Percentiles rank a stretch among this genome's conserved stretches.
Conservation (phyloP, 371 early-diverging fungal species). For the Syncephalastrum racemosum region DNA sequence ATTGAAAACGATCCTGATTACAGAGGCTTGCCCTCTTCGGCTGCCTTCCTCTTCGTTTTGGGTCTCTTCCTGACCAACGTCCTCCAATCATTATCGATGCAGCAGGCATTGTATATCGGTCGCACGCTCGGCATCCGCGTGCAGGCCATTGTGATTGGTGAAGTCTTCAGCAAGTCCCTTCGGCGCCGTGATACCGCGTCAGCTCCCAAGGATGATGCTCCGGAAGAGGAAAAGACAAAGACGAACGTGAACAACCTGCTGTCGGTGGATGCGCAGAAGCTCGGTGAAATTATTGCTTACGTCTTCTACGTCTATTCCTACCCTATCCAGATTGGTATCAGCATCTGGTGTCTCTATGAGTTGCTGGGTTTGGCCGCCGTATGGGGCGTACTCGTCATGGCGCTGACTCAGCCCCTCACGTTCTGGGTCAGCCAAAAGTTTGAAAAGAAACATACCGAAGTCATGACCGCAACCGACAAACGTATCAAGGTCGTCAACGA, state of each 20-base stretch:
- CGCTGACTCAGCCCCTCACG: slow-evolving; percentile 61
- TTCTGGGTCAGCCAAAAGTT: slow-evolving; percentile 51
- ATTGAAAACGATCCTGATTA: slow-evolving; percentile 32
- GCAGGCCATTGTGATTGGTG: slow-evolving; percentile 59
- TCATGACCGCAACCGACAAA: slow-evolving; percentile 64
- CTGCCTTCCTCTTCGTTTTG: slow-evolving; percentile 60
- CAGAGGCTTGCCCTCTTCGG: slow-evolving; percentile 20
- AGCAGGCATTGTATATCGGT: slow-evolving; percentile 58
- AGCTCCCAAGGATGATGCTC: slow-evolving; percentile 7
- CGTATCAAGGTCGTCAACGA: slow-evolving; percentile 70
- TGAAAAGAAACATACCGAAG: slow-evolving; percentile 44
- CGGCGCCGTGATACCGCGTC: slow-evolving; percentile 42
- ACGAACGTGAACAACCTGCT: slow-evolving; percentile 52
- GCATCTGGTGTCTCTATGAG: slow-evolving; percentile 60
- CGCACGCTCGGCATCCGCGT: slow-evolving; percentile 52
- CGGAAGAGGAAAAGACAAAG: slow-evolving; percentile 24
- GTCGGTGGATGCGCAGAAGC: slow-evolving; percentile 59
- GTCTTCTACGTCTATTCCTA: slow-evolving; percentile 58
- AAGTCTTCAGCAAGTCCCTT: slow-evolving; percentile 58
- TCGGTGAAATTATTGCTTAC: slow-evolving; percentile 53
- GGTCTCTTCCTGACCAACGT: slow-evolving; percentile 56
- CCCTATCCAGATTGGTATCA: slow-evolving; percentile 58
- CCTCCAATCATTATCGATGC: slow-evolving; percentile 45
- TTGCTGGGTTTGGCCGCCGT: slow-evolving; percentile 65
- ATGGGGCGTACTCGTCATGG: slow-evolving; percentile 61